Base-by-base conservation (phyloP, 768 basidiomycete species). In the Naematelia encephala region DNA sequence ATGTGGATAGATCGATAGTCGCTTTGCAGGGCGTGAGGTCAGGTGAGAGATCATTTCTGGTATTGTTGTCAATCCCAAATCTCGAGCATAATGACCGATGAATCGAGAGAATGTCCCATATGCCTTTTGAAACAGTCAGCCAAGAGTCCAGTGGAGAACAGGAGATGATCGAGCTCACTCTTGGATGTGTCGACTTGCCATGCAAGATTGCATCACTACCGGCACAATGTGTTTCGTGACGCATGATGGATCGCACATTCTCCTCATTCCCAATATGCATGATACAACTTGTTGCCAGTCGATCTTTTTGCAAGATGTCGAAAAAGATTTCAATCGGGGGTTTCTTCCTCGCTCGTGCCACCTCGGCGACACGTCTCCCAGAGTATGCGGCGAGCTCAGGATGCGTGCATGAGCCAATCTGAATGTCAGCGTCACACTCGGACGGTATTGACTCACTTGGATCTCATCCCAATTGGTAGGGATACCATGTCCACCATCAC, bases 241-340 rank as follows among this genome's bases (percentile, higher is more conserved):
- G 47, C 68, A 76, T 68, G 23, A 76, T 74, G 44, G 34, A 25
- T 55, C 61, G 59, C 14, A 76, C 75, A 54, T 76, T 76, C 54
- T 73, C 72, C 56, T 76, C 75, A 48, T 75, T 62, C 1, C 73
- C 75, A 8, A 69, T 62, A 56, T 76, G 75, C 68, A 75, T 71
- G 34, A 76, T 46, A 44, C 64, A 70, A 28, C 63, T 66, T 1
- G 75, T 76, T 5, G 66, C 60, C 12, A 76, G 55, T n/a, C 56
- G 43, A 55, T 76, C 75, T 50, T 67, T 68, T 10, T 53, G 14
- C 19, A 76, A 52, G 45, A 76, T 66, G 14, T 73, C 63, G 43
- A 74, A 68, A 55, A 69, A 72, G 14, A 76, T 52, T 25, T 69
- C 53, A 45, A 69, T 64, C 1, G 73, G 57, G 16, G 34, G 54